Conservation (phyloP, 352 stramenopile genomes). For the Phytophthora sojae region DNA sequence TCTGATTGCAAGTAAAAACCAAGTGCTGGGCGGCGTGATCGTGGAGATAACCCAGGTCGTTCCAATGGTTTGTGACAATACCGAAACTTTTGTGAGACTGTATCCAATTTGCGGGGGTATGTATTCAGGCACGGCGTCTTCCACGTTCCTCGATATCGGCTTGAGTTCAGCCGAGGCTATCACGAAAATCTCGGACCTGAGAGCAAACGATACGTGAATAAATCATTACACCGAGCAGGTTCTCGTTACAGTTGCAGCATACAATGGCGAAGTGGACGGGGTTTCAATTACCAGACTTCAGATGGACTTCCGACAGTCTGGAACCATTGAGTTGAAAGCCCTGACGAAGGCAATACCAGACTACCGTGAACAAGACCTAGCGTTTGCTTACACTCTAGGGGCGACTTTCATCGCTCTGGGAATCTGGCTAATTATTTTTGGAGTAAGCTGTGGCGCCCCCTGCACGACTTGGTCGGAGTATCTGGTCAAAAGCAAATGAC, state of each 20-base stretch:
- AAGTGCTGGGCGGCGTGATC: constrained; percentile 35
- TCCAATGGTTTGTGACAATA: not conserved
- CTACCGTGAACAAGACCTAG: not conserved
- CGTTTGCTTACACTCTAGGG: not conserved
- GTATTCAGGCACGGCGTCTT: too few species aligned
- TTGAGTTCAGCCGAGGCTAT: not conserved
- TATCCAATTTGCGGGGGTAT: not conserved
- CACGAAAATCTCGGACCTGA: not conserved
- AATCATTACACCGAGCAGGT: not conserved
- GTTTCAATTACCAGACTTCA: not conserved
- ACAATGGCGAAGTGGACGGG: not conserved
- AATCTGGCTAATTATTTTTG: not conserved
- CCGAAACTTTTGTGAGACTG: not conserved
- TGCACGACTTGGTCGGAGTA: not conserved
- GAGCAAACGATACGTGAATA: not conserved
- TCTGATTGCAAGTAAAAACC: constrained; percentile 34
- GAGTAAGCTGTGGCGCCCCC: not conserved
- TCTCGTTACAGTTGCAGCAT: not conserved
- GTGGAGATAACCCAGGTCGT: not conserved
- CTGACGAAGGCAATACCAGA: not conserved
- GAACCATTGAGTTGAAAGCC: not conserved
- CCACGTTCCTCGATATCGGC: not conserved
- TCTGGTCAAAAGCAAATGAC: not conserved
- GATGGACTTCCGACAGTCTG: not conserved
- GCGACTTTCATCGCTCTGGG: not conserved